Conservation (phyloP, 2,329 filamentous ascomycete species). For the Nannizziopsis arthrosporioides region DNA sequence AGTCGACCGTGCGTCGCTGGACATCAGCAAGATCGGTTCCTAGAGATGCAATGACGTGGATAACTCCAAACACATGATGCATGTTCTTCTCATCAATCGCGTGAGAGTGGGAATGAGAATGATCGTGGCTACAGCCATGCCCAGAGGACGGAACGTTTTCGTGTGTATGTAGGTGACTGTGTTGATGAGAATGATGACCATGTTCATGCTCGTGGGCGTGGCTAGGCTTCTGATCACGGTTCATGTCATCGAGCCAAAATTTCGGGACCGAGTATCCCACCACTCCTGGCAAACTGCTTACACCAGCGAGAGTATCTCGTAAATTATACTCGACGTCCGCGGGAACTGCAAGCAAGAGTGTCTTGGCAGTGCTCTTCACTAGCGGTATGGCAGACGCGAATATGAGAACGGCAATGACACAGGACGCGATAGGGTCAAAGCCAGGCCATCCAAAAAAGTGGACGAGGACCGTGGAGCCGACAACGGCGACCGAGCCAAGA, state of each 20-base stretch:
- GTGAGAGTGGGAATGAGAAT: slow-evolving; percentile 18
- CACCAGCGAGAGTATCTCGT: slow-evolving; percentile 71
- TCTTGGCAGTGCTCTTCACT: slow-evolving; percentile 70
- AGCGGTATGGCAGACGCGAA: slow-evolving; percentile 84
- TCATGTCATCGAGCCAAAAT: slow-evolving; percentile 77
- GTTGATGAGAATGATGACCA: slow-evolving; percentile 22
- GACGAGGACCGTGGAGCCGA: slow-evolving; percentile 78
- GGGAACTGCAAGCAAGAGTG: slow-evolving; percentile 72
- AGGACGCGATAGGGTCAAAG: slow-evolving; percentile 89
- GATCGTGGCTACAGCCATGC: slow-evolving; percentile 21
- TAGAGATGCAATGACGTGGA: slow-evolving; percentile 68
- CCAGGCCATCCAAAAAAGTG: slow-evolving; percentile 82
- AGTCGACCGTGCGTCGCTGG: slow-evolving; percentile 60
- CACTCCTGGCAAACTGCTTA: slow-evolving; percentile 72
- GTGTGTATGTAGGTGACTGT: slow-evolving; percentile 20
- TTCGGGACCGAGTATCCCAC: slow-evolving; percentile 74
- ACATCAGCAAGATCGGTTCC: slow-evolving; percentile 72
- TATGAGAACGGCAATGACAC: slow-evolving; percentile 84
- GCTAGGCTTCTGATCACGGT: slow-evolving; percentile 22
- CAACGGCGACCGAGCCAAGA: slow-evolving; percentile 85
- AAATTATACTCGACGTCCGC: slow-evolving; percentile 77
- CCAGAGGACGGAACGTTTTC: slow-evolving; percentile 16
- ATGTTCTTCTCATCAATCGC: slow-evolving; percentile 16
- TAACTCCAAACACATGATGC: slow-evolving; percentile 59
- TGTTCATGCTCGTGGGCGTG: slow-evolving; percentile 23